A percentile compares a stretch with the other conserved stretches of the same genome.
phyloP scores from a whole-genome alignment of 352 stramenopile genomes.

The Phytophthora colocasiae region DNA sequence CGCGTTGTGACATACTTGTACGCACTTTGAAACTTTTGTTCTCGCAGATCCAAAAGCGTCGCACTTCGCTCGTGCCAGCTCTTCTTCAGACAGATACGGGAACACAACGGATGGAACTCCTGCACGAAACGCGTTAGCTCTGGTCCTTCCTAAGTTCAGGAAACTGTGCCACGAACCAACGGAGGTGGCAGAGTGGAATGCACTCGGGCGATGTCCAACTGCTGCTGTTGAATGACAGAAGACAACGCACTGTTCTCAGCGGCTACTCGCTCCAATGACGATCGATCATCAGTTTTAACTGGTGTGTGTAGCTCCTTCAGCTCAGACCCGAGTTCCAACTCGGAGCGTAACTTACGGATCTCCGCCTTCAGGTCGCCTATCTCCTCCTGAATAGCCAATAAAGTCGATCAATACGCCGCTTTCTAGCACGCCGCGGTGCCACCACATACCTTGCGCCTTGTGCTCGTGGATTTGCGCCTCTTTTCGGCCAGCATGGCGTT shows the following conservation, averaged over 20 bases:
- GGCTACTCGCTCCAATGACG: constrained; percentile 1
- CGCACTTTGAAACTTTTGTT: constrained; percentile 24
- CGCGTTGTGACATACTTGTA: constrained; percentile 24
- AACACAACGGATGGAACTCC: constrained; percentile 13
- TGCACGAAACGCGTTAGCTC: constrained; percentile 8
- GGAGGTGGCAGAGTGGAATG: constrained; percentile 10
- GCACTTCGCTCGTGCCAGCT: constrained; percentile 18
- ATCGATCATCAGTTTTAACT: not conserved
- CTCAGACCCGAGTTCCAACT: constrained; percentile 6
- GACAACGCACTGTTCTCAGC: not conserved
- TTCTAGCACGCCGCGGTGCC: not conserved
- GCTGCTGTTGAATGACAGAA: constrained; percentile 5
- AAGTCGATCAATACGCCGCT: not conserved
- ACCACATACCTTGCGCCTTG: constrained; percentile 6
- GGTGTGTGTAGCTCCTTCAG: constrained; percentile 2
- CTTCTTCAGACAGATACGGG: constrained; percentile 21
- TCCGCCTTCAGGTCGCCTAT: constrained; percentile 8
- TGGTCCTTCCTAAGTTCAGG: too few relatives aligned
- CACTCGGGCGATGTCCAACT: constrained; percentile 6
- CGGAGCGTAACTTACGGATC: constrained; percentile 2
- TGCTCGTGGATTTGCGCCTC: constrained; percentile 2
- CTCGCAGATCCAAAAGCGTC: constrained; percentile 14
- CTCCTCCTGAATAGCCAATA: constrained; percentile 2
- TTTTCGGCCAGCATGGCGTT: constrained; percentile 2
- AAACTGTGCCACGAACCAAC: not conserved